Evolutionary conservation across 116 monocot genomes (phyloP).

Genomic region (Posidonia oceanica): DNA sequence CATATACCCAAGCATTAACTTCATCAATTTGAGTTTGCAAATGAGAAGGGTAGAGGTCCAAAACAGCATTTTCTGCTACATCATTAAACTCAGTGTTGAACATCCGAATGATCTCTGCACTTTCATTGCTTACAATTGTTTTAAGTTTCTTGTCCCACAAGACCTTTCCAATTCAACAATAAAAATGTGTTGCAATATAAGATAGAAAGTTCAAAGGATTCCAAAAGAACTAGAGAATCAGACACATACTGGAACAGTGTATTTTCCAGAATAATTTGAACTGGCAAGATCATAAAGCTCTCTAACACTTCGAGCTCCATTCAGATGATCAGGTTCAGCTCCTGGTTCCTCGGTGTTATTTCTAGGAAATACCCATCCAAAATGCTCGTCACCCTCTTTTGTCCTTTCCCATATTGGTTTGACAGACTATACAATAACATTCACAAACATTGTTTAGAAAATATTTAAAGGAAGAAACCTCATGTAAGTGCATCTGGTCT

Average conservation of each 20-base stretch:
- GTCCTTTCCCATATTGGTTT: conserved; percentile 81
- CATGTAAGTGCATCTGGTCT: neutral
- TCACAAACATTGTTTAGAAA: neutral
- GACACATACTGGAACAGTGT: conserved; percentile 76
- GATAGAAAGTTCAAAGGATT: neutral
- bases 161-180: conserved; percentile 33
- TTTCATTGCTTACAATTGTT: conserved; percentile 88
- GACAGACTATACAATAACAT: conserved; percentile 34
- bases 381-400: conserved; percentile 63
- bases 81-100: conserved; percentile 77
- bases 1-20: conserved; percentile 80
- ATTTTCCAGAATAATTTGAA: conserved; percentile 77
- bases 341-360: conserved; percentile 50
- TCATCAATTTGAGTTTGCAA: conserved; percentile 53
- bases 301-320: conserved; percentile 67
- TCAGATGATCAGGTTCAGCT: conserved; percentile 53
- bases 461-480: neutral
- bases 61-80: conserved; percentile 57
- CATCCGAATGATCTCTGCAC: conserved; percentile 84
- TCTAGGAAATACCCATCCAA: conserved; percentile 74
- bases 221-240: neutral
- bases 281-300: conserved; percentile 79
- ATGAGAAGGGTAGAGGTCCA: conserved; percentile 70
- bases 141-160: conserved; percentile 89
- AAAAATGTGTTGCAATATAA: neutral